Evolutionary conservation across 2,329 filamentous ascomycete species (phyloP).

Genomic region (Byssochlamys sp.): DNA sequence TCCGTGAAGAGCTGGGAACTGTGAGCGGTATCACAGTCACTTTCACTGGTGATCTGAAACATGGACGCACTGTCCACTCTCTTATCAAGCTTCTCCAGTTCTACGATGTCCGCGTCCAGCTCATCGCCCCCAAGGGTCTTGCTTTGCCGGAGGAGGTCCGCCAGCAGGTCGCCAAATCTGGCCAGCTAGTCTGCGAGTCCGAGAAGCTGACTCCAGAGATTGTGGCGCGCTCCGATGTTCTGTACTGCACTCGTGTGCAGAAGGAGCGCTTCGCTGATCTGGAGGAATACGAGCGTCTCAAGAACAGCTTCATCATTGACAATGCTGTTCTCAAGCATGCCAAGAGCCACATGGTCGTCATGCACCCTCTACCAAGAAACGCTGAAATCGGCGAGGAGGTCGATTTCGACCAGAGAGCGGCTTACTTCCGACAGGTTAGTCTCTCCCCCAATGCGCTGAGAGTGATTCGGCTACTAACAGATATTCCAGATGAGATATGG

Average conservation of each 20-base stretch:
- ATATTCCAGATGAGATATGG: constrained; percentile 79
- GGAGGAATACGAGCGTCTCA: constrained; percentile 73
- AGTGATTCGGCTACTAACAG: constrained; percentile 32
- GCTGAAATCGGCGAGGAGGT: constrained; percentile 90
- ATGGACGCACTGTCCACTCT: constrained; percentile 90
- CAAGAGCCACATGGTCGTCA: constrained; percentile 84
- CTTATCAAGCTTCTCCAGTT: constrained; percentile 86
- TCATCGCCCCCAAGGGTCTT: constrained; percentile 74
- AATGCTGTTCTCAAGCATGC: constrained; percentile 82
- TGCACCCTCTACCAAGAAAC: constrained; percentile 92
- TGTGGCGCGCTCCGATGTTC: constrained; percentile 72
- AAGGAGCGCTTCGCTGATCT: constrained; percentile 85
- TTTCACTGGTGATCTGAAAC: constrained; percentile 84
- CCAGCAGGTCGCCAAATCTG: constrained; percentile 60
- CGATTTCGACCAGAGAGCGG: constrained; percentile 90
- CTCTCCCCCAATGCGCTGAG: neutral
- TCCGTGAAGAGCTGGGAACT: constrained; percentile 91
- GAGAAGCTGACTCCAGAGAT: constrained; percentile 77
- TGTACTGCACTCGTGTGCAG: constrained; percentile 95
- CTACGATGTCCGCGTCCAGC: constrained; percentile 89
- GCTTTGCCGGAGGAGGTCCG: constrained; percentile 66
- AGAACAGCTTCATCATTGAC: constrained; percentile 81
- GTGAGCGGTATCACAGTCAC: constrained; percentile 93
- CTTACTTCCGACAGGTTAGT: constrained; percentile 98
- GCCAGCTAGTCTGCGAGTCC: constrained; percentile 67